phyloP scores from a whole-genome alignment of 2,329 filamentous ascomycete genomes.

The Arthroderma uncinatum region DNA sequence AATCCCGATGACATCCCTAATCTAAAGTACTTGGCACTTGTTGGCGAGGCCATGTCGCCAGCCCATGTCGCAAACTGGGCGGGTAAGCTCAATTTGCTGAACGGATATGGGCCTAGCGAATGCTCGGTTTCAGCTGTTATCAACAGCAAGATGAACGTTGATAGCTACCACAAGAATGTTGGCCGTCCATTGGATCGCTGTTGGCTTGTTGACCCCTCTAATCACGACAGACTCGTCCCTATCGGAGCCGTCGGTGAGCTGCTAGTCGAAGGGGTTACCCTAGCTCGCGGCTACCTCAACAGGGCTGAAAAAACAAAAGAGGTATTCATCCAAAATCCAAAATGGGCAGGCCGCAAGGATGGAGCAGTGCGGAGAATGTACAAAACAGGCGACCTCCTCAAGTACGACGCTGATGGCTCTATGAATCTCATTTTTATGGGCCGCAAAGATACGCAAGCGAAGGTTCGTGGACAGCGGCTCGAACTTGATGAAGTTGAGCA shows the following conservation, averaged over 20 bases:
- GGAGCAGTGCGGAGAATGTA: constrained; percentile 13
- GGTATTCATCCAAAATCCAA: constrained; percentile 19
- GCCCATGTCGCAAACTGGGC: constrained; percentile 27
- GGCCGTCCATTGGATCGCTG: constrained; percentile 24
- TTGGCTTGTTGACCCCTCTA: constrained; percentile 30
- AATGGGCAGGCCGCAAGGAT: constrained; percentile 13
- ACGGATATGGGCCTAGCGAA: constrained; percentile 33
- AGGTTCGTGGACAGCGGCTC: constrained; percentile 21
- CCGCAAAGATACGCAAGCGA: constrained; percentile 23
- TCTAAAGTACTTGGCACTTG: constrained; percentile 25
- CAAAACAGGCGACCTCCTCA: constrained; percentile 23
- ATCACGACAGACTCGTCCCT: constrained; percentile 27
- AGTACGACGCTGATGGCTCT: constrained; percentile 18
- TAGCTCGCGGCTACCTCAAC: constrained; percentile 22
- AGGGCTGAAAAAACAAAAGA: constrained; percentile 18
- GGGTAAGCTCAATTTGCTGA: constrained; percentile 25
- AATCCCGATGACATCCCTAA: constrained; percentile 28
- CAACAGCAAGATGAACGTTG: constrained; percentile 20
- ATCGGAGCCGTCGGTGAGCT: constrained; percentile 34
- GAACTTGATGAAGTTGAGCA: constrained; percentile 23
- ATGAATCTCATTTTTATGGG: constrained; percentile 20
- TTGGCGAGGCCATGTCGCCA: constrained; percentile 18
- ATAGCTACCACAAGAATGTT: constrained; percentile 25
- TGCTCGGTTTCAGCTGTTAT: constrained; percentile 26
- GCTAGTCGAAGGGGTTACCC: constrained; percentile 28